Evolutionary conservation across 129 eudicot genomes (phyloP).

Genomic region (Ambrosia artemisiifolia): DNA sequence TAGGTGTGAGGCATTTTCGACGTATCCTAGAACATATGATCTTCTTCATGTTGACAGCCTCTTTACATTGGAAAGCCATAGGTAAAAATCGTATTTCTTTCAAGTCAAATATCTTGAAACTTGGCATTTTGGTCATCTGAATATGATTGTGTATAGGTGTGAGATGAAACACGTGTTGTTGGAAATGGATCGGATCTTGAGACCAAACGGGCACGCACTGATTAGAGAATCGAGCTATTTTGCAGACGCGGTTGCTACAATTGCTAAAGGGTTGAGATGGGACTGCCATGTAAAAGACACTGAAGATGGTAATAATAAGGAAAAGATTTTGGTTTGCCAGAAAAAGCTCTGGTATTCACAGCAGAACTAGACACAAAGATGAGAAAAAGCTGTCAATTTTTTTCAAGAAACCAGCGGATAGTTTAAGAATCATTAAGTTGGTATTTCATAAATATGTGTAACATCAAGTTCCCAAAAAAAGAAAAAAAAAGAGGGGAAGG

Average conservation of each 20-base stretch:
- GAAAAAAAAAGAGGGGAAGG: not conserved
- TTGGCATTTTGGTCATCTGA: slow-evolving; percentile 1
- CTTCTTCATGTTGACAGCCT: slow-evolving; percentile 89
- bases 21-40: slow-evolving; percentile 96
- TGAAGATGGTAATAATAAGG: slow-evolving; percentile 55
- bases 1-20: slow-evolving; percentile 99
- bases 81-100: slow-evolving; percentile 43
- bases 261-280: slow-evolving; percentile 87
- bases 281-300: slow-evolving; percentile 71
- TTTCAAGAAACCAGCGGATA: slow-evolving; percentile 26
- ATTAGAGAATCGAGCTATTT: slow-evolving; percentile 73
- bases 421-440: slow-evolving; percentile 18
- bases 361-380: slow-evolving; percentile 33
- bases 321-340: slow-evolving; percentile 79
- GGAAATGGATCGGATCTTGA: slow-evolving; percentile 93
- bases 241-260: slow-evolving; percentile 53
- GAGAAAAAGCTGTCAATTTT: slow-evolving; percentile 16
- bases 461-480: slow-evolving; percentile 5
- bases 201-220: slow-evolving; percentile 79
- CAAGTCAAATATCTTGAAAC: not conserved
- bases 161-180: slow-evolving; percentile 84
- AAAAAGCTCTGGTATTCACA: slow-evolving; percentile 89
- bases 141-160: slow-evolving; percentile 46
- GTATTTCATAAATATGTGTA: slow-evolving; percentile 21
- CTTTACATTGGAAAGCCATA: slow-evolving; percentile 89